Evolutionary conservation across 2,329 filamentous ascomycete genomes (phyloP).

Genomic region (Claviceps digitariae): DNA sequence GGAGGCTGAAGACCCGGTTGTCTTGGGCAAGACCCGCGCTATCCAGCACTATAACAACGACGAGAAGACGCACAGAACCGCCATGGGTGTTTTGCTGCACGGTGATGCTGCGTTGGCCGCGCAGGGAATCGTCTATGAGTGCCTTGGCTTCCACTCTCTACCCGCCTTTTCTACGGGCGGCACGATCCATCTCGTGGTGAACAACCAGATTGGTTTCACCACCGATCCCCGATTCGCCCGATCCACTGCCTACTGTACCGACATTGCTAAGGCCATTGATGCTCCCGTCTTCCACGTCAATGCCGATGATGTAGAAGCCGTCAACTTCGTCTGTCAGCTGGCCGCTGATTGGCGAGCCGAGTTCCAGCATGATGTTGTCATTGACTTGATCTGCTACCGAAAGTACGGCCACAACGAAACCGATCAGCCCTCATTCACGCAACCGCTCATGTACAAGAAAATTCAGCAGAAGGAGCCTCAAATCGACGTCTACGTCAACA

Average conservation of each 20-base stretch:
- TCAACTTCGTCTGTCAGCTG: conserved; percentile 96
- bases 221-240: conserved; percentile 95
- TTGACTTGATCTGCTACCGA: conserved; percentile 97
- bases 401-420: conserved; percentile 99
- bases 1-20: conserved; percentile 95
- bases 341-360: conserved; percentile 96
- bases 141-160: conserved; percentile 90
- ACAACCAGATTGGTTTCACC: conserved; percentile 99
- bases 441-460: conserved; percentile 98
- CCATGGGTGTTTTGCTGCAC: conserved; percentile 92
- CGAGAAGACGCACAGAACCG: conserved; percentile 73
- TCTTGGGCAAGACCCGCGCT: conserved; percentile 91
- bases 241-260: conserved; percentile 96
- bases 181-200: conserved; percentile 92
- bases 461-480: conserved; percentile 75
- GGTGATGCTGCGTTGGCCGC: conserved; percentile 95
- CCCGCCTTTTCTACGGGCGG: conserved; percentile 95
- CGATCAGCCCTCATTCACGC: conserved; percentile 98
- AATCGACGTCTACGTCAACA: conserved; percentile 81
- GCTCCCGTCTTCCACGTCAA: conserved; percentile 99
- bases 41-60: conserved; percentile 99
- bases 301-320: conserved; percentile 92
- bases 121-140: conserved; percentile 97
- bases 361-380: conserved; percentile 96
- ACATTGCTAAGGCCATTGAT: conserved; percentile 98